These are phyloP conservation scores for Globisporangium takayamanum DNA, from an alignment of 352 stramenopile genomes.

Conservation along the genomic window DNA sequence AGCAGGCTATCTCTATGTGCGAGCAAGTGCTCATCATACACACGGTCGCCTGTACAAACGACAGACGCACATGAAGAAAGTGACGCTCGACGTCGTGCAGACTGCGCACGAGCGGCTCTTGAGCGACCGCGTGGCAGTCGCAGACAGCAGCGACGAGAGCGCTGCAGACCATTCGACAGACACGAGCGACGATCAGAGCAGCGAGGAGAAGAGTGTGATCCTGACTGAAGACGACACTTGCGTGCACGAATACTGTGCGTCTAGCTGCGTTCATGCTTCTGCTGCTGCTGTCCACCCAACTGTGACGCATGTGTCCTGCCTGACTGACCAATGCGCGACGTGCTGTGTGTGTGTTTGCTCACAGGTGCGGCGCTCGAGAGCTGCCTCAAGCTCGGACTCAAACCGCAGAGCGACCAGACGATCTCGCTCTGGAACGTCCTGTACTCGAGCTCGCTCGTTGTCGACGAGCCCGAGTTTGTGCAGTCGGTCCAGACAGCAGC, in stretches of 20 bases:
- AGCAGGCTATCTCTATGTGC: too few relatives aligned
- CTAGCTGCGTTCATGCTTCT: not conserved
- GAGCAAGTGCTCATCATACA: too few relatives aligned
- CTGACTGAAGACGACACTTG: slow-evolving; percentile 52
- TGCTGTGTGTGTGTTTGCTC: not conserved
- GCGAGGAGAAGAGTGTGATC: slow-evolving; percentile 4
- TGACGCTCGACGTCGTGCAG: slow-evolving; percentile 48
- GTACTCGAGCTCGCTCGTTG: slow-evolving; percentile 64
- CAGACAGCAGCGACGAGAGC: not conserved
- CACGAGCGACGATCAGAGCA: not conserved
- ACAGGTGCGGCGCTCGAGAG: slow-evolving; percentile 48
- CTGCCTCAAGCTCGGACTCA: slow-evolving; percentile 57
- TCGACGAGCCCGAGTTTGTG: slow-evolving; percentile 63
- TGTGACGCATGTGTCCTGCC: not conserved
- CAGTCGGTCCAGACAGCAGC: slow-evolving; percentile 61
- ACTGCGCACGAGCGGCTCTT: slow-evolving; percentile 21
- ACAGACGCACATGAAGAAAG: slow-evolving; percentile 63
- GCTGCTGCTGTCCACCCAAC: not conserved
- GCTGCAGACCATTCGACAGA: not conserved
- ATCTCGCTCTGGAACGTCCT: slow-evolving; percentile 69
- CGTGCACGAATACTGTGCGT: slow-evolving; percentile 58
- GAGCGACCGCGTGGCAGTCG: not conserved
- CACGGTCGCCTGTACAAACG: too few relatives aligned
- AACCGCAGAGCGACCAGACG: slow-evolving; percentile 31
- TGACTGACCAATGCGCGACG: not conserved